These are phyloP conservation scores for Tympanopsis confertula DNA, from an alignment of 2,329 filamentous ascomycete species.

Conservation along the genomic window DNA sequence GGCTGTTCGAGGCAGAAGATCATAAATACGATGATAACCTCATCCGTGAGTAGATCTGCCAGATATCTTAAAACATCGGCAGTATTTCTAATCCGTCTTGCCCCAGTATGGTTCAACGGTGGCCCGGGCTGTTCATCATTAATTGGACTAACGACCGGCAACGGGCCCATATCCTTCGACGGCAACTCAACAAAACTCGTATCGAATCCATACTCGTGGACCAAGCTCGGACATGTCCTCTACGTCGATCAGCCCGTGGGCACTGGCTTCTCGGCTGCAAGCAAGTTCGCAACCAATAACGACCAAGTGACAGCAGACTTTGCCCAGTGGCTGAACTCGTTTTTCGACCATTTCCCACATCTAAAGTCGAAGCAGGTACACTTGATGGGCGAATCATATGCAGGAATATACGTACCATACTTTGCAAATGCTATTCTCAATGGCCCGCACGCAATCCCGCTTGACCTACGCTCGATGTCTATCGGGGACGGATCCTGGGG, in stretches of 20 bases:
- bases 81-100: neutral
- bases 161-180: slow-evolving; percentile 15
- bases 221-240: slow-evolving; percentile 7
- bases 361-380: slow-evolving; percentile 17
- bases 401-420: slow-evolving; percentile 22
- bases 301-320: slow-evolving; percentile 16
- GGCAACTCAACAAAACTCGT: slow-evolving; percentile 3
- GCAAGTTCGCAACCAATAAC: slow-evolving; percentile 12
- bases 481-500: slow-evolving; percentile 22
- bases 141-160: slow-evolving; percentile 15
- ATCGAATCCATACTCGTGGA: slow-evolving; percentile 8
- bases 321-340: slow-evolving; percentile 15
- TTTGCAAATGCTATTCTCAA: slow-evolving; percentile 17
- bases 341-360: slow-evolving; percentile 16
- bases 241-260: slow-evolving; percentile 23
- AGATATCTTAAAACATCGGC: neutral
- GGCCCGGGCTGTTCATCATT: slow-evolving; percentile 21
- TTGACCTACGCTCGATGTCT: slow-evolving; percentile 19
- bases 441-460: slow-evolving; percentile 10
- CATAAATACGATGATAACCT: slow-evolving; percentile 15
- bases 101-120: slow-evolving; percentile 20
- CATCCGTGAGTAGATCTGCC: slow-evolving; percentile 13
- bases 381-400: slow-evolving; percentile 23
- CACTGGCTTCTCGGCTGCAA: slow-evolving; percentile 18
- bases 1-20: slow-evolving; percentile 19